Evolutionary conservation across 1,284 basidiomycete genomes (phyloP), one percentile per base, ranked within the genome.

Genomic region (Melampsora abietis-canadensis): DNA sequence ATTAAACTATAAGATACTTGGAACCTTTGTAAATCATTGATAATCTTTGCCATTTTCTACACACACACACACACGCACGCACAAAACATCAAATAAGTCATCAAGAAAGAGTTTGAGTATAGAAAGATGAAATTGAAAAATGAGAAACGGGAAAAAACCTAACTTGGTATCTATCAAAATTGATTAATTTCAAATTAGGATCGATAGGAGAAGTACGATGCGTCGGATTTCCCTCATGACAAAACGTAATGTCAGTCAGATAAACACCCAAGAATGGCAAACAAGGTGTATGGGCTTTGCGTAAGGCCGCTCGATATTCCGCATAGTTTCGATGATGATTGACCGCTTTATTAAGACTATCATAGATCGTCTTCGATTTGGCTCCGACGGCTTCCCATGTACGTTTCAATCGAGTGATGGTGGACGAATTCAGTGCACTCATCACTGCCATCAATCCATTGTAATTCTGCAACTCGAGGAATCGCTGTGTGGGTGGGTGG

Each of bases 161-260:
- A 90, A 96, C 84, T 92, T 95, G 80, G 76, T 83, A 84, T 65
- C 82, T 82, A 84, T 94, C 95, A 82, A 96, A 94, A 83, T 98
- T 98, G 81, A 98, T 86, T 64, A 98, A 83, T 80, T 89, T 90
- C 82, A 92, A 89, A 66, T 87, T 87, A 2, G 89, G 85, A 70
- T 89, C 88, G 17, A 76, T 44, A 7, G 81, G 91, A 14, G 92
- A 91, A n/a, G 89, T 86, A 77, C 95, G 87, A 78, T 89, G 86
- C 8, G 90, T 89, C 8, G 92, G 89, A 82, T 98, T 98, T 48
- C 95, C 95, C 80, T 96, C 95, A 68, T 91, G 88, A 79, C 92
- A 94, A 83, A 98, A 98, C 1, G 94, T 98, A 76, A 97, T 87
- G 82, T 95, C 92, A 4, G 92, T 94, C 76, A 94, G 84, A 82